Evolutionary conservation across 129 eudicot species (phyloP).

Genomic region (Tagetes patula): DNA sequence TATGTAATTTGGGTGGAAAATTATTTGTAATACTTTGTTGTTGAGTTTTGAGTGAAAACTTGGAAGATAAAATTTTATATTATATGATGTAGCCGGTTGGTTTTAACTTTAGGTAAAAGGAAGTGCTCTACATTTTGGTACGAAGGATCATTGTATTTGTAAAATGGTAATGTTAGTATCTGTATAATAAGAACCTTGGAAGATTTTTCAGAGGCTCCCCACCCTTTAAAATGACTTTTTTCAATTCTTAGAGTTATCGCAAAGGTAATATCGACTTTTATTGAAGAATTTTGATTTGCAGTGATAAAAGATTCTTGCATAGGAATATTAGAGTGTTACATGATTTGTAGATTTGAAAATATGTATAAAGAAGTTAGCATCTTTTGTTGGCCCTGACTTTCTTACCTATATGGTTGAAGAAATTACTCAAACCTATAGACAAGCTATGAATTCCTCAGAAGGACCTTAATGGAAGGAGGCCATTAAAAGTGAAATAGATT

Average conservation of each 20-base stretch:
- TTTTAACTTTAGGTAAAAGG: slow-evolving; percentile 1
- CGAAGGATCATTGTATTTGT: background rate
- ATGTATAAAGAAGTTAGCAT: background rate
- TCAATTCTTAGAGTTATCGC: background rate
- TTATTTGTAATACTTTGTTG: background rate
- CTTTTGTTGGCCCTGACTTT: background rate
- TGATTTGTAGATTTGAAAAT: background rate
- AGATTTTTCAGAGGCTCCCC: background rate
- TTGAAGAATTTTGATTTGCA: background rate
- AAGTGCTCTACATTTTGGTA: slow-evolving; percentile 1
- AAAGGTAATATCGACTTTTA: background rate
- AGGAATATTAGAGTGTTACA: background rate
- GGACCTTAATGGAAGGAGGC: too few species aligned
- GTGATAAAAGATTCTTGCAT: background rate
- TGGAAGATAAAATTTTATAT: background rate
- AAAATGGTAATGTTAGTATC: background rate
- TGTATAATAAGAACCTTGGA: background rate
- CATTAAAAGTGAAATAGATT: too few species aligned
- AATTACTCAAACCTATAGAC: too few species aligned
- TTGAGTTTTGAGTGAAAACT: slow-evolving; percentile 7
- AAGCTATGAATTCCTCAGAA: too few species aligned
- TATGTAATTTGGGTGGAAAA: background rate
- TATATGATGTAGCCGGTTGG: background rate
- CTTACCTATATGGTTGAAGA: too few species aligned
- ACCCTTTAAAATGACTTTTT: background rate